Base-by-base conservation (phyloP, 441 rosid species). In the Populus hybrid region DNA sequence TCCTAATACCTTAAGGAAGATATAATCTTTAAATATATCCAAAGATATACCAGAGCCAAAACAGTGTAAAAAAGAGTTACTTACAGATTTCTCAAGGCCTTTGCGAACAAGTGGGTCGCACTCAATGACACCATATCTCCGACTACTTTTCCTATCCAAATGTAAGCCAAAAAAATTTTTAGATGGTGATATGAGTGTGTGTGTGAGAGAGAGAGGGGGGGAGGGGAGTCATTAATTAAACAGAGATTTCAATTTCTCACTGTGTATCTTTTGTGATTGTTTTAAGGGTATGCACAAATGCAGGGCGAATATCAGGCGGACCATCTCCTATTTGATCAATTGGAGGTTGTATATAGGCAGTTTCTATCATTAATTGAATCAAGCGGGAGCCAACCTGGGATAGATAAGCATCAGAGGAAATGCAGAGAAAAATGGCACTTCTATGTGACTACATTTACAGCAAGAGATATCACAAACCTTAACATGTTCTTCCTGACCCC, bases 401-500 rank as follows among this genome's bases (percentile, higher is more conserved):
- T n/a, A n/a, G n/a, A n/a, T n/a, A 81, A 75, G 76, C 82, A 78
- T 53, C 70, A 81, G 74, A 79, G 74, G 12, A 75, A 70, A 80
- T 70, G 63, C 20, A 23, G 76, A 38, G 56, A 23, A 75, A 24
- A 73, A 68, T 45, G 78, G 61, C 56, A 70, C 10, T 21, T 73
- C 26, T 69, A 69, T 61, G 50, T 64, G 61, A 16, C 29, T 26
- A 68, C 63, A 75, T 73, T 42, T 72, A 64, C 64, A 81, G 76
- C 79, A 40, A 68, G 73, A 71, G 29, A 74, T 26, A 77, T 80
- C 56, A 73, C 84, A 74, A 80, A 96, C 99, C 98, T 94, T 91
- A 76, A 85, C 98, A n/a, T 90, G 97, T 77, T 78, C 89, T 35
- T 96, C 98, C 85, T 90, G 97, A 79, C 98, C 96, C 99, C 99